phyloP scores from a whole-genome alignment of 192 early-diverging fungal species.

The Coemansia sp. region DNA sequence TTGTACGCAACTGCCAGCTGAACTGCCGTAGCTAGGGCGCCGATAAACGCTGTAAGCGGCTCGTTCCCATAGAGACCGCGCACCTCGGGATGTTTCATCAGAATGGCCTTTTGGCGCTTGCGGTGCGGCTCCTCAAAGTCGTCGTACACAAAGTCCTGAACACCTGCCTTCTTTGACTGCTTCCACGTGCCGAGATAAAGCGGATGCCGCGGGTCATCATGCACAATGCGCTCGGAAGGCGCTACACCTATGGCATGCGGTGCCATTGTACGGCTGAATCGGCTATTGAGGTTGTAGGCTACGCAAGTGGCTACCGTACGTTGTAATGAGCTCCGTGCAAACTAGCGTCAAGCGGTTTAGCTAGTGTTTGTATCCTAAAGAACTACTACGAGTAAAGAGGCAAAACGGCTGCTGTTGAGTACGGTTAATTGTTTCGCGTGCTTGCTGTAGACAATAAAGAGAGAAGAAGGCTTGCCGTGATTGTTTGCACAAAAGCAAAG shows the following conservation, averaged over 20 bases:
- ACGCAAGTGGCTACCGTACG: background rate
- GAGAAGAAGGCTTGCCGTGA: background rate
- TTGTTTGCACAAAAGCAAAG: background rate
- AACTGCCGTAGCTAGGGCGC: conserved; percentile 56
- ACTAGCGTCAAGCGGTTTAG: background rate
- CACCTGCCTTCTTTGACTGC: conserved; percentile 63
- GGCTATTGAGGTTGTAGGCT: background rate
- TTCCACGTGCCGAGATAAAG: conserved; percentile 80
- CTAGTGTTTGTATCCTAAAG: background rate
- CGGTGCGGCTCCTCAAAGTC: conserved; percentile 94
- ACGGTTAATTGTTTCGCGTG: background rate
- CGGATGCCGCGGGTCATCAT: conserved; percentile 63
- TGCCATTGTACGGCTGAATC: background rate
- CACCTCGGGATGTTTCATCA: conserved; percentile 85
- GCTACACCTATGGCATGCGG: conserved; percentile 9
- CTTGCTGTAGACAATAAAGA: background rate
- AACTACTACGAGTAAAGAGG: background rate
- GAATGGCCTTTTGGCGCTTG: conserved; percentile 83
- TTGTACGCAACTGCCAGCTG: conserved; percentile 79
- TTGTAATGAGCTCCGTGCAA: background rate
- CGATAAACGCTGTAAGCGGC: conserved; percentile 72
- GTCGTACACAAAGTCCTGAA: conserved; percentile 74
- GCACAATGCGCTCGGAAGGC: conserved; percentile 8
- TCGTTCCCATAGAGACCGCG: conserved; percentile 81
- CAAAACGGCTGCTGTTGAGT: background rate